Percentiles rank a stretch among this genome's conserved stretches.
Evolutionary conservation across 1,139 yeast species (phyloP).

Genomic region (Saccharomyces hybrid): DNA sequence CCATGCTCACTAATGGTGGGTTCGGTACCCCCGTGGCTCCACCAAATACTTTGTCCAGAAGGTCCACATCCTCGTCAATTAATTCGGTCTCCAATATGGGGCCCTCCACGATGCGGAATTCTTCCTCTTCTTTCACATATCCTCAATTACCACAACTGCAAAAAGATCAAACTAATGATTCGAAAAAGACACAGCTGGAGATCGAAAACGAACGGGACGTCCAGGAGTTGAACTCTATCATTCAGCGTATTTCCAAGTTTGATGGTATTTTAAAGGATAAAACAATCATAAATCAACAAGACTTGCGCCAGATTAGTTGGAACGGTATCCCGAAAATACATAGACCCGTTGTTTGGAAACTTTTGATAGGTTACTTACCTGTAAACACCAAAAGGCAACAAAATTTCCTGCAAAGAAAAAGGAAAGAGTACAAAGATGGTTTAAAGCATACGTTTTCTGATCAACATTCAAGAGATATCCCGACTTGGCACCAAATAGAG

Average conservation of each 20-base stretch:
- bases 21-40: constrained; percentile 5
- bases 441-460: constrained; percentile 49
- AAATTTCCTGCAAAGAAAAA: constrained; percentile 62
- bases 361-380: constrained; percentile 83
- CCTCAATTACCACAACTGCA: constrained; percentile 31
- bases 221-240: constrained; percentile 50
- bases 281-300: constrained; percentile 56
- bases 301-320: constrained; percentile 79
- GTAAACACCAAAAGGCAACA: constrained; percentile 71
- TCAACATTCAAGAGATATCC: constrained; percentile 53
- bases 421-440: constrained; percentile 82
- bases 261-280: constrained; percentile 49
- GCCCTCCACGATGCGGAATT: constrained; percentile 18
- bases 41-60: constrained; percentile 4
- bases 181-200: constrained; percentile 21
- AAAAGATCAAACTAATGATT: constrained; percentile 26
- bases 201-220: constrained; percentile 36
- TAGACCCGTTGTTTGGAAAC: constrained; percentile 84
- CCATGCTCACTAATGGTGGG: constrained; percentile 37
- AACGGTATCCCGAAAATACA: constrained; percentile 83
- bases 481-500: constrained; percentile 91
- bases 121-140: constrained; percentile 14
- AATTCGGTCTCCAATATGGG: constrained; percentile 7
- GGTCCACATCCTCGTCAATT: constrained; percentile 11
- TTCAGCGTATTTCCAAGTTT: constrained; percentile 60